Evolutionary conservation across 345 rosid species (phyloP).

Genomic region (Hibiscus trionum): DNA sequence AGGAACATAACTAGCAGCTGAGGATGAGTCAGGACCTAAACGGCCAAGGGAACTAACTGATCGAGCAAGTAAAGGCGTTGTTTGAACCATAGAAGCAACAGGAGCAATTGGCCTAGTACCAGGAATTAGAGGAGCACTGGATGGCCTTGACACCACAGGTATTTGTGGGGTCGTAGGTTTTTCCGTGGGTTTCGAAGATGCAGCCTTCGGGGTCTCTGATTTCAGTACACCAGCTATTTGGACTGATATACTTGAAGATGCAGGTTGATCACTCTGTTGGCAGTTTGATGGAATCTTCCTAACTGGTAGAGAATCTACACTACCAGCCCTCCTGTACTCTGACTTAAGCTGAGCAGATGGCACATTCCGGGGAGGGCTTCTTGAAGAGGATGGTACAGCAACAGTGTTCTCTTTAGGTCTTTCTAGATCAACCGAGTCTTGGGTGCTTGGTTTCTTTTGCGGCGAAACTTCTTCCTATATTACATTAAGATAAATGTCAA

Average conservation of each 20-base stretch:
- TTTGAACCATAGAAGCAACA: constrained; percentile 46
- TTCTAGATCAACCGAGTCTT: constrained; percentile 42
- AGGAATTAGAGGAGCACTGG: constrained; percentile 79
- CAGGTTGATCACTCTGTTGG: constrained; percentile 37
- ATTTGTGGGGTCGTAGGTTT: constrained; percentile 30
- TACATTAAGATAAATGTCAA: neutral
- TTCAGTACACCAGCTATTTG: constrained; percentile 25
- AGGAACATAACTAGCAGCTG: constrained; percentile 47
- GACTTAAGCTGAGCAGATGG: constrained; percentile 36
- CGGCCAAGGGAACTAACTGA: constrained; percentile 82
- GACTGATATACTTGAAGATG: constrained; percentile 22
- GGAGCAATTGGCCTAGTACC: constrained; percentile 46
- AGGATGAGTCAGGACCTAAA: constrained; percentile 55
- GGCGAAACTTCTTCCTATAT: constrained; percentile 30
- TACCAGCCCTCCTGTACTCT: constrained; percentile 32
- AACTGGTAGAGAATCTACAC: constrained; percentile 25
- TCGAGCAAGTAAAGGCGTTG: constrained; percentile 58
- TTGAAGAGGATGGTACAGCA: constrained; percentile 45
- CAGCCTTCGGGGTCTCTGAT: constrained; percentile 40
- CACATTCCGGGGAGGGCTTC: constrained; percentile 34
- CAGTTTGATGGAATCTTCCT: constrained; percentile 37
- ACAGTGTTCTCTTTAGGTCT: constrained; percentile 52
- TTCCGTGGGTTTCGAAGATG: constrained; percentile 38
- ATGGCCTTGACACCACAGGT: constrained; percentile 70
- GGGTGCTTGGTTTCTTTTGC: constrained; percentile 30